Evolutionary conservation across 768 basidiomycete species (phyloP).

Genomic region (Xerocomus spinulosus): DNA sequence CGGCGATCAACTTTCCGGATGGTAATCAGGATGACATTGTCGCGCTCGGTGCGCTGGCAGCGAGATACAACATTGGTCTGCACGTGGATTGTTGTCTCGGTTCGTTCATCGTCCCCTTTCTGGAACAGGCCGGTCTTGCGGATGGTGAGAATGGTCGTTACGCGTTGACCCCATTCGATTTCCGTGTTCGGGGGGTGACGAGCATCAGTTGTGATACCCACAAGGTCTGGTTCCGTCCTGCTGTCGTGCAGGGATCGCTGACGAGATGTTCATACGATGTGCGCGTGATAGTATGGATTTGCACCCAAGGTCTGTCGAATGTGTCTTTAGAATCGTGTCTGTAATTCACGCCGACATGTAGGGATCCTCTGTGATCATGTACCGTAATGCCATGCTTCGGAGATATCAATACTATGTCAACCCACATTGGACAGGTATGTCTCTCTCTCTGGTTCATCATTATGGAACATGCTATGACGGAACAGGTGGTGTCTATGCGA

Average conservation of each 20-base stretch:
- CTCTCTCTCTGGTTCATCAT: constrained; percentile 14
- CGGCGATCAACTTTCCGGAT: constrained; percentile 81
- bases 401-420: constrained; percentile 83
- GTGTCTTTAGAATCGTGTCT: neutral
- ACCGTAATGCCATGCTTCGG: constrained; percentile 71
- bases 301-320: constrained; percentile 76
- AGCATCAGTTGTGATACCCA: constrained; percentile 95
- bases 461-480: neutral
- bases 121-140: constrained; percentile 73
- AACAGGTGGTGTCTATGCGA: constrained; percentile 82
- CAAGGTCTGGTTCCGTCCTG: constrained; percentile 48
- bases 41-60: constrained; percentile 70
- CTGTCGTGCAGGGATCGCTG: neutral
- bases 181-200: constrained; percentile 86
- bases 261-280: neutral
- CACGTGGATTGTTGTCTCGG: constrained; percentile 97
- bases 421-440: constrained; percentile 77
- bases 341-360: constrained; percentile 24
- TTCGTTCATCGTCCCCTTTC: constrained; percentile 90
- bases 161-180: constrained; percentile 76
- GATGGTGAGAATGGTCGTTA: constrained; percentile 50
- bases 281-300: constrained; percentile 70
- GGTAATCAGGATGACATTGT: constrained; percentile 86
- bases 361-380: constrained; percentile 96
- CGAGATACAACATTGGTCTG: constrained; percentile 70